Base-by-base conservation (phyloP, 116 monocot genomes). In the Cymodocea nodosa region DNA sequence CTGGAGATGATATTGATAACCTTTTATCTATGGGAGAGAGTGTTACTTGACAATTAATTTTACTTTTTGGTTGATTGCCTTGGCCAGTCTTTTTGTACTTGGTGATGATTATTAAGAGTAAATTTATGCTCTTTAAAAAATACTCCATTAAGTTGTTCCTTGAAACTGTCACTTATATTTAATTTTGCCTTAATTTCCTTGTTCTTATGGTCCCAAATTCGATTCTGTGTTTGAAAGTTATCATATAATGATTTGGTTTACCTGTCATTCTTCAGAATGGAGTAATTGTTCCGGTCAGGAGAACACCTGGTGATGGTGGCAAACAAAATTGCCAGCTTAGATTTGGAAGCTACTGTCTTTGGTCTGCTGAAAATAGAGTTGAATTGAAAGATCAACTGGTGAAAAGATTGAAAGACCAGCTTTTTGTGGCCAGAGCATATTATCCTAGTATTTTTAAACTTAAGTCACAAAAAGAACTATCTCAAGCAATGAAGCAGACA, bases 291-390 rank as follows among this genome's bases (percentile, higher is more conserved):
- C 24, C 14, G 2, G 57, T 13, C 12, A 19, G 12, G 12, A 13
- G 19, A 57, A 23, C 35, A 64, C 70, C 30, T 67, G 70, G 62
- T 56, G 76, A 82, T 76, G 89, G 79, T 71, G 53, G 67, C 51
- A 67, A 77, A 62, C 83, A 68, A 59, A 62, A 80, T 58, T 92
- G 89, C 54, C 77, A 92, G 71, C 65, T 82, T 77, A 79, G 77
- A 73, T 92, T 86, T 76, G 98, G 98, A 35, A 98, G 98, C 75
- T 98, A 92, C 68, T 98, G 98, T 68, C 79, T 92, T 66, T 98
- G 98, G 98, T 88, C 85, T 52, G 70, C 50, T 52, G 82, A 86
- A 60, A 70, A 92, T 68, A 92, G 75, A 78, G 89, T 84, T 71
- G 70, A 71, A 68, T 86, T 89, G 89, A 82, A 86, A 25, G 98